Conservation (phyloP, 495 filamentous ascomycete species). For the Trypethelium eluteriae region DNA sequence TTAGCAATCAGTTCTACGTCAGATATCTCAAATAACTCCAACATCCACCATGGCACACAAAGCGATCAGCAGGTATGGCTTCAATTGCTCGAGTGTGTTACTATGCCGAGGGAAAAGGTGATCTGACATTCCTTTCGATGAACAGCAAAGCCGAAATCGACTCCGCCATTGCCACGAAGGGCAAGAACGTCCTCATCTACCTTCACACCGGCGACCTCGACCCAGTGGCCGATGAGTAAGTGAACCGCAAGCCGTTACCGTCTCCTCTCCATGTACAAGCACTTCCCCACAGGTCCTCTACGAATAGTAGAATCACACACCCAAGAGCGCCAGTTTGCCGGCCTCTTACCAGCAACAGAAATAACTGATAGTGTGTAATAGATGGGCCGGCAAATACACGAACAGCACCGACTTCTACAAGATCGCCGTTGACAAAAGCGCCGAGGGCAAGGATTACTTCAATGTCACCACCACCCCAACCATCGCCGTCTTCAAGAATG, state of each 20-base stretch:
- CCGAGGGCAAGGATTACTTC: constrained; percentile 25
- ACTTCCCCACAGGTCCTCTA: no score
- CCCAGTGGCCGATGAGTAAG: constrained; percentile 27
- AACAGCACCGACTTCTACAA: constrained; percentile 26
- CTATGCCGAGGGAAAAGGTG: no score
- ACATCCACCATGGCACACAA: constrained; percentile 17
- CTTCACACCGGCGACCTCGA: constrained; percentile 23
- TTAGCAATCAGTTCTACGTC: not conserved
- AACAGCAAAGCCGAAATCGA: constrained; percentile 28
- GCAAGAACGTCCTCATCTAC: constrained; percentile 30
- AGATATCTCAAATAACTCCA: not conserved
- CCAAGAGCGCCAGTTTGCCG: not conserved
- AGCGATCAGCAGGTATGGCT: constrained; percentile 24
- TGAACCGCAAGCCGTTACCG: not conserved
- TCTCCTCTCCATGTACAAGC: not conserved
- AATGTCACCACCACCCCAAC: constrained; percentile 22
- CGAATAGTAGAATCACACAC: no score
- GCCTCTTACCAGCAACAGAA: not conserved
- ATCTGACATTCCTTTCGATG: not conserved
- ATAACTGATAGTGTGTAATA: constrained; percentile 4
- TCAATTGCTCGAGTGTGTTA: not conserved
- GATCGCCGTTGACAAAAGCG: constrained; percentile 24
- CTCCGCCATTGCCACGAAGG: constrained; percentile 25
- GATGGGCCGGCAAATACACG: constrained; percentile 22
- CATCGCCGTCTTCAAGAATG: constrained; percentile 27